These are phyloP conservation scores for Carex scoparia DNA, from an alignment of 176 grass and related monocot genomes.

Conservation along the genomic window DNA sequence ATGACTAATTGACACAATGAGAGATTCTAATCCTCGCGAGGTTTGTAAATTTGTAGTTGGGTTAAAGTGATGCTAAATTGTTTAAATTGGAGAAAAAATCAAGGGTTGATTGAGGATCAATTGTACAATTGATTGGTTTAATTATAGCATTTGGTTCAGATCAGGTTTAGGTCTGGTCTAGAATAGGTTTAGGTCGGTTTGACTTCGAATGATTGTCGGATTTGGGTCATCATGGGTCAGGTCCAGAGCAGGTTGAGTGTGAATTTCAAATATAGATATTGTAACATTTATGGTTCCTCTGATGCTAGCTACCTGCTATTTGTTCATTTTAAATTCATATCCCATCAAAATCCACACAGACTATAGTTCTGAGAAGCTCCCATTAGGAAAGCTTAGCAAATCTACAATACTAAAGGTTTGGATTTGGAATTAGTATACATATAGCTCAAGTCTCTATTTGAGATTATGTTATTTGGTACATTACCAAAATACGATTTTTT, in stretches of 20 bases:
- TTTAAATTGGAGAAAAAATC: constrained; percentile 9
- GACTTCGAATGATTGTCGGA: too few species aligned
- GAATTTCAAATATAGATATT: not conserved
- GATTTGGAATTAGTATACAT: constrained; percentile 16
- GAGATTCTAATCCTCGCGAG: constrained; percentile 45
- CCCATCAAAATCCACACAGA: constrained; percentile 35
- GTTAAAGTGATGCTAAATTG: not conserved
- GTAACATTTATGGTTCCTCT: not conserved
- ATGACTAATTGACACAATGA: constrained; percentile 33
- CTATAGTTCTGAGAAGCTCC: constrained; percentile 91
- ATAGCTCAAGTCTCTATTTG: not conserved
- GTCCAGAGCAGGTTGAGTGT: not conserved
- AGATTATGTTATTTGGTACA: not conserved
- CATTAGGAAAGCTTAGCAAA: constrained; percentile 93
- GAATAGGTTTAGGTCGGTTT: too few species aligned
- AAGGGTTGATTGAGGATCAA: not conserved
- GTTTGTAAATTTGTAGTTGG: constrained; percentile 26
- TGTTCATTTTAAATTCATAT: constrained; percentile 34
- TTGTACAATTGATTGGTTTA: not conserved
- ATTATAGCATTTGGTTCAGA: not conserved
- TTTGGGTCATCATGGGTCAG: too few species aligned
- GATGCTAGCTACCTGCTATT: not conserved
- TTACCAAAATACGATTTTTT: not conserved
- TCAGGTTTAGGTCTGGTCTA: too few species aligned
- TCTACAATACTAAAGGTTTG: constrained; percentile 88